phyloP scores from a whole-genome alignment of 768 basidiomycete species.

The Hericium rajendrae region DNA sequence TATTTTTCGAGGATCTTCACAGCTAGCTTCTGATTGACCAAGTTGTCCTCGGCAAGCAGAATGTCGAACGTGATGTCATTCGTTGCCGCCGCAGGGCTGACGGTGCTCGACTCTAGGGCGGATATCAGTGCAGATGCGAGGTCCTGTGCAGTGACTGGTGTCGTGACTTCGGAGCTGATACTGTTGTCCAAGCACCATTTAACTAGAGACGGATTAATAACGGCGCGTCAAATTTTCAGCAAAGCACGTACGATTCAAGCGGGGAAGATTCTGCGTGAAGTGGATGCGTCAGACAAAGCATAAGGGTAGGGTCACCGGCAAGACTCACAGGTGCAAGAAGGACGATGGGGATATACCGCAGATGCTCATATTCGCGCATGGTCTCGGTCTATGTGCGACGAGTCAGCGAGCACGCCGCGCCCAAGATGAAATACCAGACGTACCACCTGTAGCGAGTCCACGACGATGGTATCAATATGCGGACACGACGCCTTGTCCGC shows the following conservation, averaged over 20 bases:
- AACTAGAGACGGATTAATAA: constrained; percentile 36
- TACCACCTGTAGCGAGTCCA: constrained; percentile 81
- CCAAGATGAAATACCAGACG: constrained; percentile 24
- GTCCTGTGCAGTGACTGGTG: constrained; percentile 81
- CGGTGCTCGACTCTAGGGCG: constrained; percentile 90
- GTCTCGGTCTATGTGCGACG: constrained; percentile 58
- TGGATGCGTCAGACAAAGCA: neutral
- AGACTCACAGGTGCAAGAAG: constrained; percentile 60
- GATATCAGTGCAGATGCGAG: constrained; percentile 87
- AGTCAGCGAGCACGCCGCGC: neutral
- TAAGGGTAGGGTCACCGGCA: neutral
- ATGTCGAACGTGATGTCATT: constrained; percentile 88
- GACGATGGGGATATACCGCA: constrained; percentile 95
- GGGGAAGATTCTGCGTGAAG: constrained; percentile 41
- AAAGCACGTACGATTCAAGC: constrained; percentile 56
- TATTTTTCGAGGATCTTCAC: constrained; percentile 96
- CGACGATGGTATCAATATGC: constrained; percentile 91
- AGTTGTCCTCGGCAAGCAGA: constrained; percentile 92
- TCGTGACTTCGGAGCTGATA: constrained; percentile 90
- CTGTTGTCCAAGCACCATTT: constrained; percentile 97
- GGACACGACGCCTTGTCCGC: constrained; percentile 73
- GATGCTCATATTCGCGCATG: constrained; percentile 84
- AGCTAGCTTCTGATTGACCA: constrained; percentile 92
- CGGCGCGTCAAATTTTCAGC: neutral
- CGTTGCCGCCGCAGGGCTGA: constrained; percentile 76